These are phyloP conservation scores for Aspergillus neoniger DNA, from an alignment of 2,329 filamentous ascomycete species.

Conservation along the genomic window DNA sequence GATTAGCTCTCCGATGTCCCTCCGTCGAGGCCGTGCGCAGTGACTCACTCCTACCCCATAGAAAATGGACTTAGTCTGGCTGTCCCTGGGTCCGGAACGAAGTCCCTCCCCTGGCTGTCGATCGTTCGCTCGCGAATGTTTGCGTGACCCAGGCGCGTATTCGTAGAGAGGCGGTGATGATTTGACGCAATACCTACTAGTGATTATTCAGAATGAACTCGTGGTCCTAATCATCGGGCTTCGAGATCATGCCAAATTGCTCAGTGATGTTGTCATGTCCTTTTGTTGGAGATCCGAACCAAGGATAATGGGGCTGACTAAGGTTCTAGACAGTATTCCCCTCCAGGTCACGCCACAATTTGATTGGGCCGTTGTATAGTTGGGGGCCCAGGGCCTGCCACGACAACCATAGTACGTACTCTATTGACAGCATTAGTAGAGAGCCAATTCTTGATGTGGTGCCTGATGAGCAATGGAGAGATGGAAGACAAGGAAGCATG, in stretches of 20 bases:
- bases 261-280: slow-evolving; percentile 12
- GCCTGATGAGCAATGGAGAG: no score
- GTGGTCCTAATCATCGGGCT: background rate
- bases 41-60: slow-evolving; percentile 10
- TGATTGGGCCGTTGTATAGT: slow-evolving; percentile 15
- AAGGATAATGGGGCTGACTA: slow-evolving; percentile 11
- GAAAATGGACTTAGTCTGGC: background rate
- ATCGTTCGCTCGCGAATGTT: background rate
- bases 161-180: background rate
- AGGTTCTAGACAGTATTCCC: slow-evolving; percentile 14
- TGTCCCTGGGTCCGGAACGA: slow-evolving; percentile 1
- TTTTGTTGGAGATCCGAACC: slow-evolving; percentile 6
- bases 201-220: background rate
- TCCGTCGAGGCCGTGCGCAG: slow-evolving; percentile 3
- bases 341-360: background rate
- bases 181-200: slow-evolving; percentile 8
- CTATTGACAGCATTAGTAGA: background rate
- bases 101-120: background rate
- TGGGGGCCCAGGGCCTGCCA: slow-evolving; percentile 9
- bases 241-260: slow-evolving; percentile 6
- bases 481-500: no score
- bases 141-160: background rate
- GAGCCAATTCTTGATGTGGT: background rate
- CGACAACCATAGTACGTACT: background rate
- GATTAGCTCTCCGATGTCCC: background rate